Evolutionary conservation across 495 filamentous ascomycete species (phyloP), one percentile per base, ranked within the genome.

Genomic region (Collariella sp.): DNA sequence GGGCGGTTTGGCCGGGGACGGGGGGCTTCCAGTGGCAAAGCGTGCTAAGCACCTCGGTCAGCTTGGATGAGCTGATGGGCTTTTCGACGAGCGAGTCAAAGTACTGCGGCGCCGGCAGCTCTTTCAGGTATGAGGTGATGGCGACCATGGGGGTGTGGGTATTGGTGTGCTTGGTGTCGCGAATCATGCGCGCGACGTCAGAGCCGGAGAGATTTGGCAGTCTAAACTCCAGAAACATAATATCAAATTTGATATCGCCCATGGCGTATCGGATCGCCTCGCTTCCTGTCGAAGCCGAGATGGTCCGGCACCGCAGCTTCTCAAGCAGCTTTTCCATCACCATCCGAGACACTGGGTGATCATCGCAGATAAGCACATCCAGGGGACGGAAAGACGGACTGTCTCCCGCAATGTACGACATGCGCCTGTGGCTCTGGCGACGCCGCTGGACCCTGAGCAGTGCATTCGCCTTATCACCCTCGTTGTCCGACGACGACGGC

Each of bases 281-380:
- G 2, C 87, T 78, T 16, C 94, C 93, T 58, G 88, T 95, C 7
- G 81, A 76, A 2, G 89, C 93, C 15, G 87, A 84, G 56, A 98
- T 95, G n/a, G 90, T 96, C 16, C 94, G 86, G 61, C 93, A 98
- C 33, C 86, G 84, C 34, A 98, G 77, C 70, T 95, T 97, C 68
- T 97, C 94, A 41, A 97, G 81, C 6, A 97, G 72, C 54, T 91
- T 88, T 64, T 97, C 93, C 93, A 97, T 96, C 20, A 98, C 90
- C 69, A 97, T 76, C 42, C 90, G 81, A 15, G 91, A 96, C n/a
- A 97, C 89, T 1, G 94, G 94, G 65, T 97, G 93, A 67, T 97
- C 94, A 71, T 98, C 93, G 67, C 93, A 97, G 48, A 98, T 91
- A 26, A 98, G 78, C 18, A 98, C 86, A 70, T 98, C 90, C 36